Conservation (phyloP, 768 basidiomycete species). For the Kwoniella mangroviensis region DNA sequence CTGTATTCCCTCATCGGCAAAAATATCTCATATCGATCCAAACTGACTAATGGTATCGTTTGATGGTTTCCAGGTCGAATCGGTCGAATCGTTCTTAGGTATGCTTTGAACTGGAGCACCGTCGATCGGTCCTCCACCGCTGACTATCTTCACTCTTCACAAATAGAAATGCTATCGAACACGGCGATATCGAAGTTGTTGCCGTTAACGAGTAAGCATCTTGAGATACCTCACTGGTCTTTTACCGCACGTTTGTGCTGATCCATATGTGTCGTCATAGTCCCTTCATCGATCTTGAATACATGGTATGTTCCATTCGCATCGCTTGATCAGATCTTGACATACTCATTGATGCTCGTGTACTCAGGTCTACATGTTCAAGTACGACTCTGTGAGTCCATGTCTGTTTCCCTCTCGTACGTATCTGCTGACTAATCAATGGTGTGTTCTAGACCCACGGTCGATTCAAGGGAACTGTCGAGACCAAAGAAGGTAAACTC, state of each 20-base stretch:
- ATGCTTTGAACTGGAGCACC: not conserved
- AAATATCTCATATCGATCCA: not conserved
- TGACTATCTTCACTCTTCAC: not conserved
- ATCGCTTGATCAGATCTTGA: not conserved
- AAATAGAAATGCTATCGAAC: slow-evolving; percentile 82
- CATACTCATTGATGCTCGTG: not conserved
- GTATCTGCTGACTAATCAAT: not conserved
- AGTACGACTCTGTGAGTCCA: slow-evolving; percentile 52
- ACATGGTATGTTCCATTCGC: slow-evolving; percentile 73
- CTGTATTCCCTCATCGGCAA: not conserved
- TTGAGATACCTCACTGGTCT: not conserved
- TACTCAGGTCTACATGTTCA: slow-evolving; percentile 54
- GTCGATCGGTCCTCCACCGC: not conserved
- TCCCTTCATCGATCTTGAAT: slow-evolving; percentile 94
- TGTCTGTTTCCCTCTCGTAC: not conserved
- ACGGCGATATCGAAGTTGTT: slow-evolving; percentile 77
- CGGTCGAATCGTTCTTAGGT: slow-evolving; percentile 86
- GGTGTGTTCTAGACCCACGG: slow-evolving; percentile 56
- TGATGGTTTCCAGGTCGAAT: slow-evolving; percentile 90
- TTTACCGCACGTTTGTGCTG: slow-evolving; percentile 17
- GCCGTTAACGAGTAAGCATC: slow-evolving; percentile 87
- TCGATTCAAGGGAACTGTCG: slow-evolving; percentile 77
- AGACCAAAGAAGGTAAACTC: slow-evolving; percentile 86
- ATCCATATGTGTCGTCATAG: slow-evolving; percentile 60
- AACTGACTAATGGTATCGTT: slow-evolving; percentile 16